These are phyloP conservation scores for Yamadazyma trypodendri DNA, from an alignment of 1,139 yeast genomes.

Conservation along the genomic window DNA sequence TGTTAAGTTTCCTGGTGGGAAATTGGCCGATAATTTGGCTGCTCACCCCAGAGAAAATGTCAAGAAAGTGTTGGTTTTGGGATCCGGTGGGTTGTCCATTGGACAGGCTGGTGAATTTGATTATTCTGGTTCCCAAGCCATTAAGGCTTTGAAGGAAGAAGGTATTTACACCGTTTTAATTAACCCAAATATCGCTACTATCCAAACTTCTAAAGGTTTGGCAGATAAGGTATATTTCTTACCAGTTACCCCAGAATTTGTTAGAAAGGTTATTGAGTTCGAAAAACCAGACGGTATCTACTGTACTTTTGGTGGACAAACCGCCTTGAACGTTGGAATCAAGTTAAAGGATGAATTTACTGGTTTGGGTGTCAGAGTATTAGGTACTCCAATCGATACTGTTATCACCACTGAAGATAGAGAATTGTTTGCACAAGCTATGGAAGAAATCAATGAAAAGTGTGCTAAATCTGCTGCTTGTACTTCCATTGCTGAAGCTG, in stretches of 20 bases:
- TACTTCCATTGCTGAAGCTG: slow-evolving; percentile 72
- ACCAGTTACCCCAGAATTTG: slow-evolving; percentile 96
- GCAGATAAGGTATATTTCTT: slow-evolving; percentile 97
- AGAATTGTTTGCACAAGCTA: slow-evolving; percentile 89
- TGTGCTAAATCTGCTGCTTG: slow-evolving; percentile 94
- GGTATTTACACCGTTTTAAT: slow-evolving; percentile 93
- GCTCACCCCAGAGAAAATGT: slow-evolving; percentile 75
- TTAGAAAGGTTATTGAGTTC: slow-evolving; percentile 88
- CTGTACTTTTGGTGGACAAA: slow-evolving; percentile 98
- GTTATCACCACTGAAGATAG: slow-evolving; percentile 97
- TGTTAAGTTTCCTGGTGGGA: slow-evolving; percentile 90
- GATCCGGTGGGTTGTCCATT: slow-evolving; percentile 97
- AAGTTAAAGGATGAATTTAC: slow-evolving; percentile 94
- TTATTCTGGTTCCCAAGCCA: slow-evolving; percentile 95
- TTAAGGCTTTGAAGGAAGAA: slow-evolving; percentile 94
- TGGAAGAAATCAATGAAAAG: slow-evolving; percentile 92
- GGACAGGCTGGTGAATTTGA: slow-evolving; percentile 99
- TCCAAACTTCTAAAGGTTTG: slow-evolving; percentile 95
- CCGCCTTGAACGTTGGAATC: slow-evolving; percentile 95
- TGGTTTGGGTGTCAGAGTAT: slow-evolving; percentile 84
- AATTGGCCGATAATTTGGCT: slow-evolving; percentile 66
- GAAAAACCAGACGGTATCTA: slow-evolving; percentile 97
- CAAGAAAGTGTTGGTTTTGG: slow-evolving; percentile 92
- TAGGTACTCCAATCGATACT: slow-evolving; percentile 96
- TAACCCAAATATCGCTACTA: slow-evolving; percentile 97